Evolutionary conservation across 2,329 filamentous ascomycete species (phyloP).

Genomic region (Ophiosphaerella herpotricha): DNA sequence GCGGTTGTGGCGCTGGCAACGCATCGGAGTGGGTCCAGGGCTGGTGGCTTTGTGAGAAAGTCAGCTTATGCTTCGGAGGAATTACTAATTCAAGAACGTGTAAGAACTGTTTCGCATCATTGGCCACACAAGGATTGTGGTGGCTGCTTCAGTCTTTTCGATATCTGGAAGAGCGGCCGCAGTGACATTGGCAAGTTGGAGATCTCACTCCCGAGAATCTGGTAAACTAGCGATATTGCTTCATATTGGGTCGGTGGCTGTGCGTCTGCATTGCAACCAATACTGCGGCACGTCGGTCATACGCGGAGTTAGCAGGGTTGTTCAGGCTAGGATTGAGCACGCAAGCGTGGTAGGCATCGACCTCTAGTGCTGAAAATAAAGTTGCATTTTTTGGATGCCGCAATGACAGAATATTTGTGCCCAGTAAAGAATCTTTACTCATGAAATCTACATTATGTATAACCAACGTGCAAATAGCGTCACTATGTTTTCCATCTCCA

Average conservation of each 20-base stretch:
- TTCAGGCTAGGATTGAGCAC: neutral
- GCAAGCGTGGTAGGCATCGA: too few relatives aligned
- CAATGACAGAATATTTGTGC: too few relatives aligned
- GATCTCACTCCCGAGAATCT: neutral
- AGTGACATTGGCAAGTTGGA: neutral
- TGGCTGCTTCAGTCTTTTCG: too few relatives aligned
- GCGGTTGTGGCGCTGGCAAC: slow-evolving; percentile 9
- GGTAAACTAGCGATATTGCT: neutral
- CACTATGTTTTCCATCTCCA: neutral
- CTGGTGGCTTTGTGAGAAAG: too few relatives aligned
- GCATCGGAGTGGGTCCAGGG: too few relatives aligned
- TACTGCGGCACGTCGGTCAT: neutral
- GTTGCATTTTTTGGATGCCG: too few relatives aligned
- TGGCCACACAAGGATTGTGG: too few relatives aligned
- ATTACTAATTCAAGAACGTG: too few relatives aligned
- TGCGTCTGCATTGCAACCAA: slow-evolving; percentile 1
- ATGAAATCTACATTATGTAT: slow-evolving; percentile 8
- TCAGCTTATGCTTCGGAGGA: too few relatives aligned
- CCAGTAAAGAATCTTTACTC: neutral
- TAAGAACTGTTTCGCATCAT: too few relatives aligned
- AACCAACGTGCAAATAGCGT: slow-evolving; percentile 2
- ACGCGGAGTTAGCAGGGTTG: neutral
- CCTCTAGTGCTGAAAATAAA: too few relatives aligned
- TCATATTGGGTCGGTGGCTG: slow-evolving; percentile 13
- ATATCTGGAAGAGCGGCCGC: too few relatives aligned